These are phyloP conservation scores for Globisporangium echinulatum DNA, from an alignment of 352 stramenopile species.

Conservation along the genomic window DNA sequence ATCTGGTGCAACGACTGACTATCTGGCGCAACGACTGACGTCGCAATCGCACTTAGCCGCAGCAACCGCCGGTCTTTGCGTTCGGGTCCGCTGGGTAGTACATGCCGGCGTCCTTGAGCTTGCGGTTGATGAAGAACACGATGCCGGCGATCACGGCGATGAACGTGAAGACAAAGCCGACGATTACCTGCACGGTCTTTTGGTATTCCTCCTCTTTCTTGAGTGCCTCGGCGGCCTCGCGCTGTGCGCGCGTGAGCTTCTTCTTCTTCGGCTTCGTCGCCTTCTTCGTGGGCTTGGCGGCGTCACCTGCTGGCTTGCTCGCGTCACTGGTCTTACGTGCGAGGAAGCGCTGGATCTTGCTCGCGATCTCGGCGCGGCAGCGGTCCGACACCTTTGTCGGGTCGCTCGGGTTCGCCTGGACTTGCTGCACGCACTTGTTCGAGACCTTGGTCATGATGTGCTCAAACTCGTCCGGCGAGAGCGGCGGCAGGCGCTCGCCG, in stretches of 20 bases:
- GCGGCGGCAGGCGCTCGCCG: conserved; percentile 27
- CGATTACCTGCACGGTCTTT: conserved; percentile 58
- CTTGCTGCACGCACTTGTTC: conserved; percentile 62
- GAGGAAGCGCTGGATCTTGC: conserved; percentile 60
- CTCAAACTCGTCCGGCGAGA: conserved; percentile 57
- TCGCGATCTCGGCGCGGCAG: conserved; percentile 47
- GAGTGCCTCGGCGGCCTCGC: conserved; percentile 36
- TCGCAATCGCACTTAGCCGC: conserved; percentile 12
- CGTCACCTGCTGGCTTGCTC: conserved; percentile 9
- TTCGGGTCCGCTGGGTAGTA: conserved; percentile 62
- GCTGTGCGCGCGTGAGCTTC: conserved; percentile 51
- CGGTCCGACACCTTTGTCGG: conserved; percentile 55
- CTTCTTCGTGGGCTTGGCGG: conserved; percentile 22
- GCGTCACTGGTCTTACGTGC: conserved; percentile 27
- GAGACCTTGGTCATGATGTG: conserved; percentile 72
- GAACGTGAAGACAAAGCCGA: conserved; percentile 62
- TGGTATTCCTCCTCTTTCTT: conserved; percentile 71
- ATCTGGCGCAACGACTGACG: background rate
- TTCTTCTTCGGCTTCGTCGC: conserved; percentile 60
- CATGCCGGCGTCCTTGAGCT: conserved; percentile 75
- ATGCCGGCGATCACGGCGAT: conserved; percentile 45
- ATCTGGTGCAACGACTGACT: background rate
- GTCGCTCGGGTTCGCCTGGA: conserved; percentile 63
- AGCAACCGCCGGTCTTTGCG: conserved; percentile 46
- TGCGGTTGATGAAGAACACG: conserved; percentile 77